A percentile compares a stretch with the other conserved stretches of the same genome.
These are phyloP conservation scores for Zalaria obscura DNA, from an alignment of 2,329 filamentous ascomycete species.

Conservation along the genomic window DNA sequence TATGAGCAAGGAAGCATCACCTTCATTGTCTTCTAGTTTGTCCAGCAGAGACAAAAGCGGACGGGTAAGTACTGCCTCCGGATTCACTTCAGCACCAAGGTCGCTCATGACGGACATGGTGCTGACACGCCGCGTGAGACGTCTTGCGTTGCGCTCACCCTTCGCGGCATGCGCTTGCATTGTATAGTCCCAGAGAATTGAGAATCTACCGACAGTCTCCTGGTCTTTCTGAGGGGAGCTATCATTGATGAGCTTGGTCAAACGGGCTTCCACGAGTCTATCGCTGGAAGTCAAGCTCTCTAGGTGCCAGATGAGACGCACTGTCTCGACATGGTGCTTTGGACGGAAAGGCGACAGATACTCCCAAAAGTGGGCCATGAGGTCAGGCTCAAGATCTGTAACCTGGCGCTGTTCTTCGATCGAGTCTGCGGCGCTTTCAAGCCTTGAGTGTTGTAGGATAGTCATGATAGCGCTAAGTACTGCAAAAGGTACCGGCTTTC, in stretches of 20 bases:
- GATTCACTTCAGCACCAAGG: slow-evolving; percentile 40
- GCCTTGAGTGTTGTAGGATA: slow-evolving; percentile 5
- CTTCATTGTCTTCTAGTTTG: slow-evolving; percentile 55
- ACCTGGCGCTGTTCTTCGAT: slow-evolving; percentile 27
- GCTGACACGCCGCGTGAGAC: slow-evolving; percentile 14
- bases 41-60: slow-evolving; percentile 76
- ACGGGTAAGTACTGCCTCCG: slow-evolving; percentile 61
- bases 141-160: slow-evolving; percentile 6
- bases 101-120: slow-evolving; percentile 13
- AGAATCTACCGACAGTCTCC: slow-evolving; percentile 56
- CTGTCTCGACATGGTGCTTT: slow-evolving; percentile 89
- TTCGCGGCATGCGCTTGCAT: slow-evolving; percentile 16
- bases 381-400: slow-evolving; percentile 48
- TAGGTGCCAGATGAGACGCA: slow-evolving; percentile 73
- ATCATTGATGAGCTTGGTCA: slow-evolving; percentile 2
- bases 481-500: neutral
- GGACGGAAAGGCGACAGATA: slow-evolving; percentile 71
- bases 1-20: slow-evolving; percentile 61
- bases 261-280: slow-evolving; percentile 3
- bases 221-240: neutral
- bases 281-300: slow-evolving; percentile 47
- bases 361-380: slow-evolving; percentile 64
- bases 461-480: slow-evolving; percentile 10
- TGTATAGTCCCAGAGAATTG: slow-evolving; percentile 69
- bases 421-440: neutral